Evolutionary conservation across 2,329 filamentous ascomycete genomes (phyloP).

Genomic region (Calonectria crousiana): DNA sequence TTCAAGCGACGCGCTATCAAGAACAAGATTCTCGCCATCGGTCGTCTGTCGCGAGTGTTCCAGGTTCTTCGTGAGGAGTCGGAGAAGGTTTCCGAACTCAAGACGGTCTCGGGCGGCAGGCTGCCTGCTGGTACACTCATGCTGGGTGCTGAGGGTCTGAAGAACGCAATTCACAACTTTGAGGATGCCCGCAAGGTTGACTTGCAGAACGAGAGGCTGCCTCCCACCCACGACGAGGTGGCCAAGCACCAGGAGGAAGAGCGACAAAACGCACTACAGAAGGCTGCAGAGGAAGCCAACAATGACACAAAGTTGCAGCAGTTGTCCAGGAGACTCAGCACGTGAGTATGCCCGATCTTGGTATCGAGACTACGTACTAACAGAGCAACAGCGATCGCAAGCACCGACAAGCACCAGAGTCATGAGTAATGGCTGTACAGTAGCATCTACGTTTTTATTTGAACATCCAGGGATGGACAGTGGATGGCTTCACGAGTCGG

Average conservation of each 20-base stretch:
- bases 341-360: slow-evolving; percentile 65
- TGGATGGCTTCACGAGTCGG: slow-evolving; percentile 24
- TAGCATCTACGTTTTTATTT: slow-evolving; percentile 42
- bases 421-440: slow-evolving; percentile 42
- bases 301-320: slow-evolving; percentile 90
- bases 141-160: slow-evolving; percentile 98
- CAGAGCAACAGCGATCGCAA: slow-evolving; percentile 43
- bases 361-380: slow-evolving; percentile 1
- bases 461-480: slow-evolving; percentile 32
- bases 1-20: slow-evolving; percentile 97
- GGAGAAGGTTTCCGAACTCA: slow-evolving; percentile 95
- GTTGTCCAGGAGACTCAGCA: slow-evolving; percentile 92
- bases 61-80: slow-evolving; percentile 98
- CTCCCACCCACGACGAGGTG: slow-evolving; percentile 93
- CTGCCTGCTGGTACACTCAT: slow-evolving; percentile 96
- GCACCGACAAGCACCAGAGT: slow-evolving; percentile 38
- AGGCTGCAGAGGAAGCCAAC: slow-evolving; percentile 88
- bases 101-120: slow-evolving; percentile 93
- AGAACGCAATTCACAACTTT: slow-evolving; percentile 96
- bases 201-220: slow-evolving; percentile 93
- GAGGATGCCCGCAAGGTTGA: slow-evolving; percentile 98
- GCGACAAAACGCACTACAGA: slow-evolving; percentile 84
- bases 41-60: slow-evolving; percentile 96
- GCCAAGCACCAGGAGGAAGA: slow-evolving; percentile 85
- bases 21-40: slow-evolving; percentile 99